Evolutionary conservation across 352 stramenopile species (phyloP), one percentile per base, ranked within the genome.

Genomic region (Pythium phragmitis): DNA sequence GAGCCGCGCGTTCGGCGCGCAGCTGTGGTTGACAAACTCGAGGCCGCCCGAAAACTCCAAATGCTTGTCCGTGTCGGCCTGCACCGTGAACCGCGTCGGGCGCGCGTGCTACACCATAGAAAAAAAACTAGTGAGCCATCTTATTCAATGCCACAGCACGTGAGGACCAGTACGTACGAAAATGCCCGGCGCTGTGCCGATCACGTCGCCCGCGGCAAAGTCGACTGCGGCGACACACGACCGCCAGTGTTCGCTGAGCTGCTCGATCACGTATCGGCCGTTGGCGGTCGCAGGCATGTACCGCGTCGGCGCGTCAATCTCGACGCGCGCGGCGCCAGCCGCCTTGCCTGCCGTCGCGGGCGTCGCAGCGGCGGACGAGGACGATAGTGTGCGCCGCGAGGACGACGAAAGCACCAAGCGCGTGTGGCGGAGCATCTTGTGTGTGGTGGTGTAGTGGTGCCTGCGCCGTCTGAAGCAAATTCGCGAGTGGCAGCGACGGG

Each of bases 1-100:
- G 63, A 96, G 76, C 16, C 82, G 77, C 16, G 87, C 87, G 66
- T 96, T 96, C 41, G 86, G 87, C 26, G 84, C 79, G 74, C 88
- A 96, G 62, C 80, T 89, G 73, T 96, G 88, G 75, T 94, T 96
- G 41, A 95, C 85, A 59, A 88, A 96, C 74, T 96, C 85, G 39
- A 95, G 71, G 28, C 88, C 88, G 26, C 82, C 85, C 3, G 76
- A 74, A 60, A 95, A 92, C 60, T 91, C 80, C 30, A 96, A 73
- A 79, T 96, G 88, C 77, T 92, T 89, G 59, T 82, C 52, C 4
- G 74, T 68, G 34, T 81, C 79, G 57, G 92, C 78, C 65, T 95
- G 85, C 51, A 96, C 80, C 9, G 88, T 96, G 61, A 92, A 96
- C 13, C 87, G 76, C 55, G 85, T 94, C 42, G 85, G 78, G n/a